Percentiles rank a stretch among this genome's conserved stretches.
Conservation (phyloP, 2,329 filamentous ascomycete genomes). For the Colletotrichum shisoi region DNA sequence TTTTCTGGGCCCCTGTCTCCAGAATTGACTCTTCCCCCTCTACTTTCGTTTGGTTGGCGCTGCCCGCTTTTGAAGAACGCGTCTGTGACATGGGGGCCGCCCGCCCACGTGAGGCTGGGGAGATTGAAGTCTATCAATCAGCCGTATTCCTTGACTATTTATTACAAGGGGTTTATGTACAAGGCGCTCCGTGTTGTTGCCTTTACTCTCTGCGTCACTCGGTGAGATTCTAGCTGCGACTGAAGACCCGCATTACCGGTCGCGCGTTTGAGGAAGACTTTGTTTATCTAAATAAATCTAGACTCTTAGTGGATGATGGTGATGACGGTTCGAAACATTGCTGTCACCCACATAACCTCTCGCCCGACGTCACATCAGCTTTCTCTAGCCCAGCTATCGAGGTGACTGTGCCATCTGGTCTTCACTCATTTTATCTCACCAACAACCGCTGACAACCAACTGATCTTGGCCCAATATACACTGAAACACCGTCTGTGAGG, state of each 20-base stretch:
- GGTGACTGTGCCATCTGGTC: not conserved
- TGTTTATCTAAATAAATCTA: no score
- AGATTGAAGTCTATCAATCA: not conserved
- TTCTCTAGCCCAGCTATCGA: no score
- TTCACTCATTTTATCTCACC: not conserved
- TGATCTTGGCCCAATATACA: not conserved
- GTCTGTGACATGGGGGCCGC: not conserved
- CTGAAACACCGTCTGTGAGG: not conserved
- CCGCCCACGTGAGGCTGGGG: not conserved
- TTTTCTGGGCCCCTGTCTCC: slow-evolving; percentile 2
- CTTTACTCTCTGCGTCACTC: no score
- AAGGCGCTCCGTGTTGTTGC: no score
- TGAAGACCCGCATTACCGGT: no score
- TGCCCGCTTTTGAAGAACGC: slow-evolving; percentile 4
- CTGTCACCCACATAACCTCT: not conserved
- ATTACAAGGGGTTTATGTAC: not conserved
- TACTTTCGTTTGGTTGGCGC: not conserved
- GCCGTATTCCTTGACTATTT: no score
- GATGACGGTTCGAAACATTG: not conserved
- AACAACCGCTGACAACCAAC: not conserved
- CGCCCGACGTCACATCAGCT: no score
- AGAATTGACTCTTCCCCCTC: not conserved
- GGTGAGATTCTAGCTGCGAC: no score
- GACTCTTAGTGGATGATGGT: not conserved
- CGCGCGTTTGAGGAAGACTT: no score